phyloP scores from a whole-genome alignment of 495 filamentous ascomycete species.

The Trypethelium eluteriae region DNA sequence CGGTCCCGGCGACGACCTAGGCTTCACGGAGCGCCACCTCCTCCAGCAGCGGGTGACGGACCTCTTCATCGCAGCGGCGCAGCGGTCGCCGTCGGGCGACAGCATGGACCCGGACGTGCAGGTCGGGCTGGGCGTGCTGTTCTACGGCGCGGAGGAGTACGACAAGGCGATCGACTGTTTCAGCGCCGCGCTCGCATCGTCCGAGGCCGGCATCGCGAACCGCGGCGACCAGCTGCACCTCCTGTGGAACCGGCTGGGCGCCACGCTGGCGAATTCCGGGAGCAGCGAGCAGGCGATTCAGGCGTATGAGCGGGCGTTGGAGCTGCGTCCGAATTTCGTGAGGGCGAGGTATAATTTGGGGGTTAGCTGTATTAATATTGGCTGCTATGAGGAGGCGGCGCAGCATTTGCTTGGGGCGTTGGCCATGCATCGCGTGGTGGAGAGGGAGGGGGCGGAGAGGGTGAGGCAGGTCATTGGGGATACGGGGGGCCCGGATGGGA shows the following conservation, averaged over 20 bases:
- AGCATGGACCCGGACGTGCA: constrained; percentile 98
- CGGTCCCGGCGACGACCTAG: constrained; percentile 49
- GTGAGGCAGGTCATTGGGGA: constrained; percentile 49
- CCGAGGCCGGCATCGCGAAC: constrained; percentile 70
- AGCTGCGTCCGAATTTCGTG: constrained; percentile 88
- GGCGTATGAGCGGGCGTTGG: constrained; percentile 87
- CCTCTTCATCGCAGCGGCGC: constrained; percentile 85
- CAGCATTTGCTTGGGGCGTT: constrained; percentile 89
- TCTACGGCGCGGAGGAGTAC: constrained; percentile 96
- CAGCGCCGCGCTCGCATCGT: constrained; percentile 72
- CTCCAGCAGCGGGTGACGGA: constrained; percentile 85
- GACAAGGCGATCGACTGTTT: constrained; percentile 99
- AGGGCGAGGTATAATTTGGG: constrained; percentile 94
- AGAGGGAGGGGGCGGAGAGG: constrained; percentile 65
- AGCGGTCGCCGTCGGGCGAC: constrained; percentile 75
- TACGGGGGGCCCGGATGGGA: constrained; percentile 24
- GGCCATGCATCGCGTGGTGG: constrained; percentile 93
- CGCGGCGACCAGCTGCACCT: constrained; percentile 73
- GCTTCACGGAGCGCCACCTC: constrained; percentile 84
- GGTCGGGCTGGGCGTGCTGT: constrained; percentile 92
- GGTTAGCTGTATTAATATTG: constrained; percentile 95
- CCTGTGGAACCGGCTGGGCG: constrained; percentile 95
- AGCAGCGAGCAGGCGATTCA: constrained; percentile 91
- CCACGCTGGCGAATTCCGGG: constrained; percentile 89
- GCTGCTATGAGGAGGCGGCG: constrained; percentile 85